Evolutionary conservation across 371 early-diverging fungal genomes (phyloP).

Genomic region (Apophysomyces sp.): DNA sequence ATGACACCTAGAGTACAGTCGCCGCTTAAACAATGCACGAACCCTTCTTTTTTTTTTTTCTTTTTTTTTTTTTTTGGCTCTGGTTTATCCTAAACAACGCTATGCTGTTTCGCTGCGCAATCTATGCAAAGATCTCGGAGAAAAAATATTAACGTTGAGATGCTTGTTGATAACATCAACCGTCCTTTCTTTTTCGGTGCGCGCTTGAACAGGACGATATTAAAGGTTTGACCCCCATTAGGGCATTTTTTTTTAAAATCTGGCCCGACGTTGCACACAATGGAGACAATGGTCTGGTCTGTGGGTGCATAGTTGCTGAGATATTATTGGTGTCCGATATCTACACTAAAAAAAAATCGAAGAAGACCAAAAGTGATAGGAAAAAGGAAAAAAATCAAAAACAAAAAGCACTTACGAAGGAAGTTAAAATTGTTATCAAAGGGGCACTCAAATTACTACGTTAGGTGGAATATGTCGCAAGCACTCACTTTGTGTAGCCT

Average conservation of each 20-base stretch:
- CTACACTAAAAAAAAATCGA: not conserved
- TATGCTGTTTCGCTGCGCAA: not conserved
- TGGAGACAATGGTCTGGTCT: conserved; percentile 1
- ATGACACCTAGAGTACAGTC: not conserved
- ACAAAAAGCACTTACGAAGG: too few species aligned
- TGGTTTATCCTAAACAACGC: not conserved
- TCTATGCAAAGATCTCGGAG: not conserved
- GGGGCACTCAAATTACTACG: too few species aligned
- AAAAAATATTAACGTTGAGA: too few species aligned
- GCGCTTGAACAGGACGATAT: not conserved
- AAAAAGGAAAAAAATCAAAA: too few species aligned
- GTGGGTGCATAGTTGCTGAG: not conserved
- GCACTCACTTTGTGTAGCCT: too few species aligned
- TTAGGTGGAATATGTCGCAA: too few species aligned
- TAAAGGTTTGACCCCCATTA: not conserved
- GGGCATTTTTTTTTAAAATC: not conserved
- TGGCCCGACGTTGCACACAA: not conserved
- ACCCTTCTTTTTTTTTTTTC: not conserved
- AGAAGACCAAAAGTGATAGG: too few species aligned
- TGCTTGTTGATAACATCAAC: too few species aligned
- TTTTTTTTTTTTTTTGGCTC: not conserved
- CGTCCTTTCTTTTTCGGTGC: too few species aligned
- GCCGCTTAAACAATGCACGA: conserved; percentile 1
- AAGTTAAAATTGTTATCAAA: too few species aligned
- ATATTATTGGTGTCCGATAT: not conserved